Base-by-base conservation (phyloP, 139 green algal species). In the Yamagishiella unicocca region DNA sequence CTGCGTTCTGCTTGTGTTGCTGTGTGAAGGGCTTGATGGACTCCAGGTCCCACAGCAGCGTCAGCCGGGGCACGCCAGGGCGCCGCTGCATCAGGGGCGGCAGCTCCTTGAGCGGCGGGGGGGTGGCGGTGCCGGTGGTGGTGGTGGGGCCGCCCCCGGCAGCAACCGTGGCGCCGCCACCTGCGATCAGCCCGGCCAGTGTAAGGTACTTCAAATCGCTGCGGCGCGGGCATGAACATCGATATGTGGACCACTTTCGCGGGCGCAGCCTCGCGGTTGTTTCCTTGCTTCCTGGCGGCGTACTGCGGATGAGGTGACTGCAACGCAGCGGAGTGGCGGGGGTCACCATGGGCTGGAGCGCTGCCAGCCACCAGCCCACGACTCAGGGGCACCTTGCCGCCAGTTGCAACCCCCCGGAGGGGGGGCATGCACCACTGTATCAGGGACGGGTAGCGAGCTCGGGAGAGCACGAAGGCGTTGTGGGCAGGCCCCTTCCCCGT, bases 21-120 rank as follows among this genome's bases (percentile, higher is more conserved):
- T 86, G 80, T 19, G 62, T 67, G 42, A 86, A 86, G 43, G 80
- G 80, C 62, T 67, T 77, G 17, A 86, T 17, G 33, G 80, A 77
- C 45, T 86, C 80, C 1, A 78, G 62, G 42, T 86, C 80, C 45
- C 64, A 86, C 43, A 86, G 43, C 64, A 86, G 14, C 2, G n/a
- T 64, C 1, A 86, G 42, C 43, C 31, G 42, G 21, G 62, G 76
- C 17, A 38, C 35, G 21, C 53, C 53, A 25, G 35, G 53, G 6
- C 76, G 53, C 6, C 38, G 24, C 54, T 71, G 76, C 54, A 37
- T 62, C 12, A 82, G 76, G 10, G 35, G 54, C 8, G 76, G 53
- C 25, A 54, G 76, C 25, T 37, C 76, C 33, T 83, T 83, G 53
- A 35, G 53, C 4, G 1, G 35, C 37, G 31, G 24, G 50, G n/a